A percentile compares a stretch with the other conserved stretches of the same genome.
These are phyloP conservation scores for Huntiella savannae DNA, from an alignment of 2,329 filamentous ascomycete genomes.

Conservation along the genomic window DNA sequence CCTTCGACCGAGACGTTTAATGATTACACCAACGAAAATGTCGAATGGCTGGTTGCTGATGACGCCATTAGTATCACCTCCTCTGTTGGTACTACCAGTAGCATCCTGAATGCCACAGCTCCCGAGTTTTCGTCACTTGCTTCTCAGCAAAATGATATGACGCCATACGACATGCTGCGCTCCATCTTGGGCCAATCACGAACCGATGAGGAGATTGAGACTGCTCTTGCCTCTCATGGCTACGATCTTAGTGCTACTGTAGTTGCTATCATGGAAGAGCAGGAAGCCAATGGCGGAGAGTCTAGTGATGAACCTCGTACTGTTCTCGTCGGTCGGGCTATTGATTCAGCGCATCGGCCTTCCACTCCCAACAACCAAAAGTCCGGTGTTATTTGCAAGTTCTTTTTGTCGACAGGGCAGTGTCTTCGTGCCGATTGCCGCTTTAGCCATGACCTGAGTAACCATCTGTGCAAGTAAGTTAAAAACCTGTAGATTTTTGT, in stretches of 20 bases:
- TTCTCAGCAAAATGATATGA: conserved; percentile 69
- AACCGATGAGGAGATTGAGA: conserved; percentile 85
- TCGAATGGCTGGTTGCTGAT: conserved; percentile 93
- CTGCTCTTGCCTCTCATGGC: conserved; percentile 69
- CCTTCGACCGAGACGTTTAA: conserved; percentile 73
- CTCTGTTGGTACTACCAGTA: conserved; percentile 45
- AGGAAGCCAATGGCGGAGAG: conserved; percentile 22
- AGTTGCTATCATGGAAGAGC: conserved; percentile 60
- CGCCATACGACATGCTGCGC: conserved; percentile 90
- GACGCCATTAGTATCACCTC: conserved; percentile 65
- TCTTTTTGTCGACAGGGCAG: conserved; percentile 87
- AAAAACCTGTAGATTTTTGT: conserved; percentile 5
- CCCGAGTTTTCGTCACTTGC: conserved; percentile 50
- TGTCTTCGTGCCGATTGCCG: conserved; percentile 90
- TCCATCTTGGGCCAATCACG: conserved; percentile 80
- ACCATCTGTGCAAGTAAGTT: conserved; percentile 92
- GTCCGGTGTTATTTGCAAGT: conserved; percentile 86
- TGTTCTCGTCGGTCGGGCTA: conserved; percentile 75
- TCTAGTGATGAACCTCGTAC: conserved; percentile 38
- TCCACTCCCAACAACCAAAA: conserved; percentile 61
- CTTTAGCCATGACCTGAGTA: conserved; percentile 90
- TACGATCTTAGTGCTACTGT: conserved; percentile 91
- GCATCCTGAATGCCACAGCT: conserved; percentile 57
- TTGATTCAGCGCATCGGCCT: conserved; percentile 56
- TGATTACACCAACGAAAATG: conserved; percentile 80